These are phyloP conservation scores for Russula foetens DNA, from an alignment of 768 basidiomycete genomes.

Conservation along the genomic window DNA sequence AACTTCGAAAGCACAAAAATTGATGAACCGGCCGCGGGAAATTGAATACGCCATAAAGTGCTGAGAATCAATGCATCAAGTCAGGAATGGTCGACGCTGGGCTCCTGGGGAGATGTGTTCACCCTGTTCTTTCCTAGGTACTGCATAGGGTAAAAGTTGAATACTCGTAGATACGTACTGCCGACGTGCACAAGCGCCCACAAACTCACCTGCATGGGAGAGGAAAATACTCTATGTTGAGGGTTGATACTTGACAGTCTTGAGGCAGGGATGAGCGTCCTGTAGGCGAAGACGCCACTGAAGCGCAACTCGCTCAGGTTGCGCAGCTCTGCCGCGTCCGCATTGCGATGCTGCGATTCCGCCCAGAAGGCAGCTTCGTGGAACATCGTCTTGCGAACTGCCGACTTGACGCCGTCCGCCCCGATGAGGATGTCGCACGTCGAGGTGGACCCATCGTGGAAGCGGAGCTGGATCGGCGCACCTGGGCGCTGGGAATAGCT, in stretches of 20 bases:
- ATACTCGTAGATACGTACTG: neutral
- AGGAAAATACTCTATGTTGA: conserved; percentile 40
- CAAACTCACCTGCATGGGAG: conserved; percentile 38
- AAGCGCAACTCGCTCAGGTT: conserved; percentile 42
- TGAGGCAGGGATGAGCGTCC: conserved; percentile 49
- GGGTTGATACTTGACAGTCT: conserved; percentile 35
- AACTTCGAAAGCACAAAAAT: conserved; percentile 24
- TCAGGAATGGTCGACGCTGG: neutral
- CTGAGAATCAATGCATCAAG: conserved; percentile 28
- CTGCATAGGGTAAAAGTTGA: conserved; percentile 27
- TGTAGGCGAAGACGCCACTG: conserved; percentile 53
- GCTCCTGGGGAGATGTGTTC: conserved; percentile 30
- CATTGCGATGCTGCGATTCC: conserved; percentile 31
- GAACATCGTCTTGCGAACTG: conserved; percentile 33
- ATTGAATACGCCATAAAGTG: conserved; percentile 58
- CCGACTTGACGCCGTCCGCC: conserved; percentile 61
- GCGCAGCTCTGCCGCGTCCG: conserved; percentile 35
- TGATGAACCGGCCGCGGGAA: conserved; percentile 47
- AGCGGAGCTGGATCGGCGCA: conserved; percentile 40
- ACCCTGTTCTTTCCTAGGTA: conserved; percentile 41
- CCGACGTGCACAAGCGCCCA: neutral
- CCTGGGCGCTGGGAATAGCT: conserved; percentile 39
- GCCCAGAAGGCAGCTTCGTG: conserved; percentile 23
- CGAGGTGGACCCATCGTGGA: conserved; percentile 52
- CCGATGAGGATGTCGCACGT: conserved; percentile 61